These are phyloP conservation scores for Starmera dryadoides DNA, from an alignment of 805 yeast species.

Conservation along the genomic window DNA sequence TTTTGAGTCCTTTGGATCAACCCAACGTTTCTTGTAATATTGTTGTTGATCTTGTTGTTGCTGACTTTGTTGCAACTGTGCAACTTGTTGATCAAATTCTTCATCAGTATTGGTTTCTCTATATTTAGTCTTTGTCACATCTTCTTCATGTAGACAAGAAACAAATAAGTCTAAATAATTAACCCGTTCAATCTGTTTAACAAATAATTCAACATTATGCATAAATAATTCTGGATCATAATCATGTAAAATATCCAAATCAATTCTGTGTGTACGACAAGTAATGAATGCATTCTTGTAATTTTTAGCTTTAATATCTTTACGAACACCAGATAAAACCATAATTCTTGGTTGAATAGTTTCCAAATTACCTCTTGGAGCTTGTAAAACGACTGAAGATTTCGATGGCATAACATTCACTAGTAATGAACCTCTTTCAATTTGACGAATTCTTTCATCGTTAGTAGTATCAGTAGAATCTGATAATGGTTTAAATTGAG, in stretches of 20 bases:
- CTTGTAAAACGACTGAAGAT: constrained; percentile 79
- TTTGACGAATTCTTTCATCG: constrained; percentile 82
- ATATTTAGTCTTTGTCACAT: constrained; percentile 77
- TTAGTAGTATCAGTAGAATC: constrained; percentile 28
- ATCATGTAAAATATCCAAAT: constrained; percentile 84
- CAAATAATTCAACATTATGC: constrained; percentile 55
- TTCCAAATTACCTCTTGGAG: constrained; percentile 94
- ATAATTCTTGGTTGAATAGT: constrained; percentile 89
- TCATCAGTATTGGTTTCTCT: constrained; percentile 50
- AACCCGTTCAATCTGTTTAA: constrained; percentile 60
- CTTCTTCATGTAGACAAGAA: constrained; percentile 79
- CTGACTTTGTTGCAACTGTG: constrained; percentile 23
- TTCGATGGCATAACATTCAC: constrained; percentile 77
- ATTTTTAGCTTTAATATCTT: constrained; percentile 46
- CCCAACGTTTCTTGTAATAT: constrained; percentile 28
- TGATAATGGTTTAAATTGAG: constrained; percentile 30
- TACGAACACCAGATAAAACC: constrained; percentile 79
- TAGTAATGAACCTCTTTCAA: constrained; percentile 88
- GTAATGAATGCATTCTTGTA: constrained; percentile 71
- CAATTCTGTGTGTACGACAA: constrained; percentile 89
- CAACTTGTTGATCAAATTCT: constrained; percentile 23
- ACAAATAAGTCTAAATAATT: constrained; percentile 83
- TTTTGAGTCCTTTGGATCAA: constrained; percentile 42
- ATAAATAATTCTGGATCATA: constrained; percentile 68
- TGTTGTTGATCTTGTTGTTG: constrained; percentile 29